A percentile compares a stretch with the other conserved stretches of the same genome.
phyloP scores from a whole-genome alignment of 2,329 filamentous ascomycete genomes.

The Geosmithia morbida region DNA sequence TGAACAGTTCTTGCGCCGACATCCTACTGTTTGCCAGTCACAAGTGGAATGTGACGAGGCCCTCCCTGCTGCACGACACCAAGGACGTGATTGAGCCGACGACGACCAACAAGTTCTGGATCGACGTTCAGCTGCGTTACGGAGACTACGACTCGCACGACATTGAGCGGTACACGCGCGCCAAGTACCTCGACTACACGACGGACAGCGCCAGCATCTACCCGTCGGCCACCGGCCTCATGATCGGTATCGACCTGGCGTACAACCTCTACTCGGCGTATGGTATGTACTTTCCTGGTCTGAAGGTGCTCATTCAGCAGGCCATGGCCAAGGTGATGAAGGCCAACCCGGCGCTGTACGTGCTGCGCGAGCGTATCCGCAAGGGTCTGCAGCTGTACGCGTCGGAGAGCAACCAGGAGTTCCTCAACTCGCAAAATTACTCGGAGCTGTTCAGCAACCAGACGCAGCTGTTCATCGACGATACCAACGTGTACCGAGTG shows the following conservation, averaged over 20 bases:
- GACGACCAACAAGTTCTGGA: conserved; percentile 98
- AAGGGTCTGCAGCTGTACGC: conserved; percentile 97
- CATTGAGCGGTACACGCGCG: conserved; percentile 92
- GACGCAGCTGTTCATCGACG: conserved; percentile 96
- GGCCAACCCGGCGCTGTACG: conserved; percentile 91
- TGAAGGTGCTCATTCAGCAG: conserved; percentile 91
- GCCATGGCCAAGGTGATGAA: conserved; percentile 99
- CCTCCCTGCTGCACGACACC: conserved; percentile 86
- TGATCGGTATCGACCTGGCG: conserved; percentile 94
- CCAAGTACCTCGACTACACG: conserved; percentile 97
- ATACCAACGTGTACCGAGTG: conserved; percentile 98
- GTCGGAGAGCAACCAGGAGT: conserved; percentile 97
- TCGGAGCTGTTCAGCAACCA: conserved; percentile 98
- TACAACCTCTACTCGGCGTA: conserved; percentile 99
- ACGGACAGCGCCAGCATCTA: conserved; percentile 99
- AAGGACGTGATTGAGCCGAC: conserved; percentile 91
- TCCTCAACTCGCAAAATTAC: conserved; percentile 98
- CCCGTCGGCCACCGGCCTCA: conserved; percentile 86
- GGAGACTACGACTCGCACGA: conserved; percentile 99
- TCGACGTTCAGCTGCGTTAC: conserved; percentile 92
- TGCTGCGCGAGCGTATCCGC: conserved; percentile 90
- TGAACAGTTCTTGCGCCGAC: conserved; percentile 98
- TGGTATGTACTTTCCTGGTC: conserved; percentile 94
- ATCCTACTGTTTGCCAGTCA: conserved; percentile 94
- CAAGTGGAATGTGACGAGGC: conserved; percentile 96